Evolutionary conservation across 129 eudicot genomes (phyloP).

Genomic region (Flaveria robusta): DNA sequence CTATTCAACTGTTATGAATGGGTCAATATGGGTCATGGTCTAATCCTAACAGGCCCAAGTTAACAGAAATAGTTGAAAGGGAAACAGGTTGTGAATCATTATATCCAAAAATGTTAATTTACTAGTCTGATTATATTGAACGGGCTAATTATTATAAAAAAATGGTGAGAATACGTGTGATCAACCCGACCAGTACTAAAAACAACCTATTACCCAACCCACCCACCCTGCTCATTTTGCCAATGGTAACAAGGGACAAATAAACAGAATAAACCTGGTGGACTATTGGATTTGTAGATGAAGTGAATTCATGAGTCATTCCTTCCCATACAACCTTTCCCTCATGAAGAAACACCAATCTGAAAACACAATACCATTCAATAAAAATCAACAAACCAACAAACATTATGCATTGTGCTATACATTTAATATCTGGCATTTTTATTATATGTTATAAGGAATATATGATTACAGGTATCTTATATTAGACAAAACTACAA

Average conservation of each 20-base stretch:
- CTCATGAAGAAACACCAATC: constrained; percentile 84
- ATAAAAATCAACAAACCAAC: neutral
- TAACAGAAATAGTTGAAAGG: neutral
- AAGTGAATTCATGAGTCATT: constrained; percentile 86
- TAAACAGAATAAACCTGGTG: constrained; percentile 56
- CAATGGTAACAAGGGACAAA: neutral
- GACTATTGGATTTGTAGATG: constrained; percentile 84
- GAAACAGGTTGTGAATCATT: neutral
- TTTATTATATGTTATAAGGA: neutral
- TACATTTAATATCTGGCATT: neutral
- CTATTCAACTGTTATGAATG: neutral
- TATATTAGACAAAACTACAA: constrained; percentile 12
- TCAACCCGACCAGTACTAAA: constrained; percentile 6
- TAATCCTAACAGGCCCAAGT: neutral
- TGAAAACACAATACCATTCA: constrained; percentile 25
- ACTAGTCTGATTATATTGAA: neutral
- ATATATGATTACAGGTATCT: neutral
- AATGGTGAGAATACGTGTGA: neutral
- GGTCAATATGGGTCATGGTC: neutral
- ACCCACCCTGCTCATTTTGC: neutral
- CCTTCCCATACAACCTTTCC: constrained; percentile 99
- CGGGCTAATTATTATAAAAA: neutral
- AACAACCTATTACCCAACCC: neutral
- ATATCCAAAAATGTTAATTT: neutral
- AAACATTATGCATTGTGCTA: neutral